Conservation (phyloP, 2,329 filamentous ascomycete species). For the Sporothrix inflata region DNA sequence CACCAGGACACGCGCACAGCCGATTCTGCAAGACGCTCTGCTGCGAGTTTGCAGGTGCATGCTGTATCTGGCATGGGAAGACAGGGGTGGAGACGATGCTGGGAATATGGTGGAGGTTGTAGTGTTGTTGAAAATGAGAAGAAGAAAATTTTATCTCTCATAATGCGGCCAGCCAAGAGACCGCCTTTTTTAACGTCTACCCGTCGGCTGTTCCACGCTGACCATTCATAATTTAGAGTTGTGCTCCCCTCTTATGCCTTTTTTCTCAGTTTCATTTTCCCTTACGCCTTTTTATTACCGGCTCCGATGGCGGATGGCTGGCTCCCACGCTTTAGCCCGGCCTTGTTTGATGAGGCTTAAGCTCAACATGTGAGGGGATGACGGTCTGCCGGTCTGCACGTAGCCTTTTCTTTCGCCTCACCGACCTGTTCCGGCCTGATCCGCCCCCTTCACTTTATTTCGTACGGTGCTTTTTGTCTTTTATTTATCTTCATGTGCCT, state of each 20-base stretch:
- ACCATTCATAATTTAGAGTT: conserved; percentile 23
- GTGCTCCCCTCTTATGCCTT: neutral
- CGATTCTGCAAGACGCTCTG: conserved; percentile 22
- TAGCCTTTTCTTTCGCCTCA: conserved; percentile 17
- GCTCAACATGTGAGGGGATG: neutral
- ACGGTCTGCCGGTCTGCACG: neutral
- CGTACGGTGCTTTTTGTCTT: neutral
- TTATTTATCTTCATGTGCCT: neutral
- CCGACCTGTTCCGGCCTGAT: neutral
- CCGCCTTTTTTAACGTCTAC: conserved; percentile 19
- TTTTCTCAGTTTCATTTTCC: neutral
- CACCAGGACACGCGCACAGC: neutral
- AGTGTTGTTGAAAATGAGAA: neutral
- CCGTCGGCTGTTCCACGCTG: conserved; percentile 4
- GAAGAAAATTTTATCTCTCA: neutral
- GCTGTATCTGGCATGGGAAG: conserved; percentile 13
- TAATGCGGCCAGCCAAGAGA: conserved; percentile 13
- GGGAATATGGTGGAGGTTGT: neutral
- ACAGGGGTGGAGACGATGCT: conserved; percentile 9
- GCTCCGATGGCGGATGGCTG: neutral
- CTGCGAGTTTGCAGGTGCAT: neutral
- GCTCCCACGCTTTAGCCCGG: neutral
- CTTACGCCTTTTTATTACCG: neutral
- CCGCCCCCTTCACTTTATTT: neutral
- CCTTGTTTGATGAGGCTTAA: conserved; percentile 1